Conservation (phyloP, 768 basidiomycete genomes). For the Pleurotus cornucopiae region DNA sequence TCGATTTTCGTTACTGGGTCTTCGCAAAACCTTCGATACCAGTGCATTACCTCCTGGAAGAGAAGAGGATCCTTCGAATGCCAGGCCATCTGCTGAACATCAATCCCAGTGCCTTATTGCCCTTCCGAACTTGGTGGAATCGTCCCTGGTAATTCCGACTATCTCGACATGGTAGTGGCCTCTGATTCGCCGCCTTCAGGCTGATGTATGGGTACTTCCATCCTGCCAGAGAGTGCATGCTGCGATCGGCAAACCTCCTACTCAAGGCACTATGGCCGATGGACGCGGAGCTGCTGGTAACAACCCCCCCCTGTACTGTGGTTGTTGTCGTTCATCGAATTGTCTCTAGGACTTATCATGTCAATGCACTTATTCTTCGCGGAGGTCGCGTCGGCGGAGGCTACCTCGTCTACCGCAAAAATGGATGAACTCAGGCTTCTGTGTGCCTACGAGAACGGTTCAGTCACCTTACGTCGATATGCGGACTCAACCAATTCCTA, state of each 20-base stretch:
- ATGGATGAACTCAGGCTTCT: conserved; percentile 53
- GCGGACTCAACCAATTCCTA: conserved; percentile 27
- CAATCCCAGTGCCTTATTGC: conserved; percentile 54
- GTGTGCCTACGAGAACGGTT: conserved; percentile 82
- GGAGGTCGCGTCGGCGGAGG: conserved; percentile 8
- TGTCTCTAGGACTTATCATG: conserved; percentile 79
- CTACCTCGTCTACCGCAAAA: conserved; percentile 27
- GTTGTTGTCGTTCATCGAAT: not conserved
- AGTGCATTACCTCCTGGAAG: not conserved
- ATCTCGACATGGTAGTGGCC: not conserved
- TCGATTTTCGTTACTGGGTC: conserved; percentile 67
- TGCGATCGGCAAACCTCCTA: conserved; percentile 61
- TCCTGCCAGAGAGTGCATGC: conserved; percentile 70
- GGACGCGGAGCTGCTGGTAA: conserved; percentile 58
- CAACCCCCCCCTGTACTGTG: conserved; percentile 2
- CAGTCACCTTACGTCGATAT: conserved; percentile 67
- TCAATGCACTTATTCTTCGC: conserved; percentile 62
- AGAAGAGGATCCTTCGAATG: conserved; percentile 4
- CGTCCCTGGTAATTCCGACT: conserved; percentile 55
- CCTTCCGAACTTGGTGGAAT: conserved; percentile 86
- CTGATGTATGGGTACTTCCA: conserved; percentile 85
- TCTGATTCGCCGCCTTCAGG: conserved; percentile 38
- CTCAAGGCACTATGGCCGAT: conserved; percentile 30
- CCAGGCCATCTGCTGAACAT: not conserved
- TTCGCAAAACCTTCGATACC: conserved; percentile 3